These are phyloP conservation scores for Ostreobium quekettii DNA, from an alignment of 139 green algal species.

Conservation along the genomic window DNA sequence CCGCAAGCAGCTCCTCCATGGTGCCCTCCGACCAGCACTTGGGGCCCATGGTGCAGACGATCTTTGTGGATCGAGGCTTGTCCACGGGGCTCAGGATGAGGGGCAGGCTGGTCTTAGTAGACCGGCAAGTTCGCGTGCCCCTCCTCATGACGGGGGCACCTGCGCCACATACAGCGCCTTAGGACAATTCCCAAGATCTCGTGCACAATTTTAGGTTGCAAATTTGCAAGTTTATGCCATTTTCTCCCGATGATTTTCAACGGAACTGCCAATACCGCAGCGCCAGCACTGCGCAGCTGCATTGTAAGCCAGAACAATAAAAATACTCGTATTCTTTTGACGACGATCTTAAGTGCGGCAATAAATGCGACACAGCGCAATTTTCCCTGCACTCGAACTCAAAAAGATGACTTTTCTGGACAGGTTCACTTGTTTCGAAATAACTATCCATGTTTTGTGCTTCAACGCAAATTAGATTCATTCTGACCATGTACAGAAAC, in stretches of 20 bases:
- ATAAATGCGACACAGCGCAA: too few species aligned
- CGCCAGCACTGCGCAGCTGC: constrained; percentile 22
- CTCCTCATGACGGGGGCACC: constrained; percentile 27
- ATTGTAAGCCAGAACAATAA: constrained; percentile 23
- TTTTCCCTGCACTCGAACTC: too few species aligned
- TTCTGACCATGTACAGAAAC: background rate
- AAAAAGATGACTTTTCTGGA: too few species aligned
- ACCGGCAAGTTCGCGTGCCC: constrained; percentile 32
- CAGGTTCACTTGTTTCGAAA: too few species aligned
- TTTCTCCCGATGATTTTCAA: constrained; percentile 25
- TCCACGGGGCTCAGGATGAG: constrained; percentile 38
- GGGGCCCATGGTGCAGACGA: constrained; percentile 50
- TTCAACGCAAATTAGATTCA: too few species aligned
- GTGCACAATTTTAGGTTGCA: background rate
- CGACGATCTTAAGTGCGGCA: too few species aligned
- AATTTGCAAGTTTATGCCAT: constrained; percentile 9
- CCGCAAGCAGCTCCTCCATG: constrained; percentile 41
- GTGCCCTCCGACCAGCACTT: constrained; percentile 29
- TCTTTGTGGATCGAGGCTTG: constrained; percentile 33
- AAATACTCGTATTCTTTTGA: background rate
- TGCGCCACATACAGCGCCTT: background rate
- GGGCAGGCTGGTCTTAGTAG: constrained; percentile 43
- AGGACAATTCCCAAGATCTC: too few species aligned
- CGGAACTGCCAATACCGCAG: constrained; percentile 29
- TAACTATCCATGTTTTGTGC: too few species aligned